Evolutionary conservation across 345 rosid genomes (phyloP), one percentile per base, ranked within the genome.

Genomic region (Corchorus olitorius): DNA sequence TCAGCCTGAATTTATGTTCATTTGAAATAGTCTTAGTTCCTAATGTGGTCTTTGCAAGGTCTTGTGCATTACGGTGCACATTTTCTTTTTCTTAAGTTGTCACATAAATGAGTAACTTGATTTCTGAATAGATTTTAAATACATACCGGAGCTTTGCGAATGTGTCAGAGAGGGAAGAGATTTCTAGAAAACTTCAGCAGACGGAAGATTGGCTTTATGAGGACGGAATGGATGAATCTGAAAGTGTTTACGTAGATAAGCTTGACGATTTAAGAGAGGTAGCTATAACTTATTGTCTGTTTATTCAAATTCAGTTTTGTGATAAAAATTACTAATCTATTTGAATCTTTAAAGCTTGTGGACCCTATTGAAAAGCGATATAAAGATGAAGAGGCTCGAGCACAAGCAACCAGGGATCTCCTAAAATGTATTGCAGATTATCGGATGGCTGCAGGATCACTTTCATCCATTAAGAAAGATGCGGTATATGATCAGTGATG

Each of bases 121-220:
- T 67, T 74, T 74, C n/a, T 48, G 71, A 49, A 61, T 75, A 92
- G 97, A 86, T 92, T 84, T 76, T 86, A 60, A 89, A 88, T 83
- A 84, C 83, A 17, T 90, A 90, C 61, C 83, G 84, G 73, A 85
- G 80, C 83, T 87, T 87, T 77, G 88, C 92, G 13, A 83, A 86
- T 4, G 92, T 86, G 72, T 73, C 69, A 58, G 94, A 90, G 81
- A 85, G 89, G 76, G 91, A 92, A 79, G 83, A 59, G 66, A 87
- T 90, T 50, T 89, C 88, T 77, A 81, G 59, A 81, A 88, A 81
- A 79, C 93, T 92, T 55, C 89, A 83, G 60, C 87, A 92, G 86
- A 90, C 92, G 61, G 93, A 88, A 77, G 92, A 92, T n/a, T 92
- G 94, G 97, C 90, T 92, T 67, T 92, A 92, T 63, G 95, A 87